A percentile compares a stretch with the other conserved stretches of the same genome.
These are phyloP conservation scores for Aureobasidium sp. DNA, from an alignment of 2,329 filamentous ascomycete genomes.

Conservation along the genomic window DNA sequence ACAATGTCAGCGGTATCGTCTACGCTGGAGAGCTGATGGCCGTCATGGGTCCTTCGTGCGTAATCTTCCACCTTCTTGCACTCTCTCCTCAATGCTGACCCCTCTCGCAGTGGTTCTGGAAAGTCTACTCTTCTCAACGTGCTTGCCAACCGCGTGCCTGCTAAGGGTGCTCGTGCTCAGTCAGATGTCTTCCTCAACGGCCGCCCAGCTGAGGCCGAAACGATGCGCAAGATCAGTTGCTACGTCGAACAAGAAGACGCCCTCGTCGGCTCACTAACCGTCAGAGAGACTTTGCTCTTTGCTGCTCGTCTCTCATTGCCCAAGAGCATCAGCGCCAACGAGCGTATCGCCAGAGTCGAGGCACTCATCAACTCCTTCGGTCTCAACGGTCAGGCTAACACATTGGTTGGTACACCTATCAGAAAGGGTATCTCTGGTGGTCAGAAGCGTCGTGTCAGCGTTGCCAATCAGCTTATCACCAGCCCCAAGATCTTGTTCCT, in stretches of 20 bases:
- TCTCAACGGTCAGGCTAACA: conserved; percentile 58
- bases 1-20: conserved; percentile 54
- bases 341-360: conserved; percentile 56
- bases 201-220: conserved; percentile 38
- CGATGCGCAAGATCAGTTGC: conserved; percentile 58
- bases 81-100: conserved; percentile 8
- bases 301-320: conserved; percentile 59
- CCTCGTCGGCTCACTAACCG: conserved; percentile 70
- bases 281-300: conserved; percentile 70
- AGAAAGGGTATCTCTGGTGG: conserved; percentile 77
- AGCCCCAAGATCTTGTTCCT: conserved; percentile 73
- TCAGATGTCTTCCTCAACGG: conserved; percentile 58
- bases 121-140: conserved; percentile 82
- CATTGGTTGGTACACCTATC: conserved; percentile 72
- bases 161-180: conserved; percentile 45
- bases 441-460: conserved; percentile 71
- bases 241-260: conserved; percentile 89
- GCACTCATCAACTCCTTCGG: conserved; percentile 65
- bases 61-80: background rate
- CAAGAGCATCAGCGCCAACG: conserved; percentile 43
- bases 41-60: conserved; percentile 65
- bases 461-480: conserved; percentile 75
- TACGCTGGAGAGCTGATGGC: conserved; percentile 66
- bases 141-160: conserved; percentile 55
- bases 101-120: conserved; percentile 44